A percentile compares a stretch with the other conserved stretches of the same genome.
These are phyloP conservation scores for Pachysandra terminalis DNA, from an alignment of 164 flowering plant genomes.

Conservation along the genomic window DNA sequence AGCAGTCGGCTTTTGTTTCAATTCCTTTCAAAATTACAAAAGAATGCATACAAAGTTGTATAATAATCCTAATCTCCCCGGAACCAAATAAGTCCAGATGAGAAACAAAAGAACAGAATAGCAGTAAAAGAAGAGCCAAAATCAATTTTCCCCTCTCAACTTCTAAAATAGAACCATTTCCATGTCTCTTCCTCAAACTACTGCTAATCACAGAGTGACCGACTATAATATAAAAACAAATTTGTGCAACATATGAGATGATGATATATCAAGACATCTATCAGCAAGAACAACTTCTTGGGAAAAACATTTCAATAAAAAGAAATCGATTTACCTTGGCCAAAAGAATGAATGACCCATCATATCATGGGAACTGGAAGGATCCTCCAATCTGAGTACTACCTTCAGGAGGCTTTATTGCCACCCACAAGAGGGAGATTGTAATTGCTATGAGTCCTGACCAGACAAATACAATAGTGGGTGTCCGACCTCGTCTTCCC, in stretches of 20 bases:
- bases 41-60: not conserved
- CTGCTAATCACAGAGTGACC: too few species aligned
- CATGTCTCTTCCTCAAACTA: too few species aligned
- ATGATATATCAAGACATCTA: not conserved
- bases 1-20: not conserved
- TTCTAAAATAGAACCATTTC: too few species aligned
- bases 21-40: slow-evolving; percentile 4
- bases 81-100: not conserved
- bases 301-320: not conserved
- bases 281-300: not conserved
- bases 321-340: slow-evolving; percentile 3
- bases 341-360: not conserved
- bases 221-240: too few species aligned
- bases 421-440: slow-evolving; percentile 85
- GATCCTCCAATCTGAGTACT: slow-evolving; percentile 52
- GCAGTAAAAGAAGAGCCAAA: too few species aligned
- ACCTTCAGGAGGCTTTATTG: slow-evolving; percentile 59
- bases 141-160: too few species aligned
- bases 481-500: slow-evolving; percentile 87
- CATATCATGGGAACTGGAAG: slow-evolving; percentile 61
- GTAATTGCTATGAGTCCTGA: slow-evolving; percentile 81
- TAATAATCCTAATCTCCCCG: not conserved
- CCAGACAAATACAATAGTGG: slow-evolving; percentile 83
- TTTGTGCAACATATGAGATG: too few species aligned
- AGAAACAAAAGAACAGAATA: not conserved